Evolutionary conservation across 768 basidiomycete species (phyloP).

Genomic region (Lepiota subincarnata): DNA sequence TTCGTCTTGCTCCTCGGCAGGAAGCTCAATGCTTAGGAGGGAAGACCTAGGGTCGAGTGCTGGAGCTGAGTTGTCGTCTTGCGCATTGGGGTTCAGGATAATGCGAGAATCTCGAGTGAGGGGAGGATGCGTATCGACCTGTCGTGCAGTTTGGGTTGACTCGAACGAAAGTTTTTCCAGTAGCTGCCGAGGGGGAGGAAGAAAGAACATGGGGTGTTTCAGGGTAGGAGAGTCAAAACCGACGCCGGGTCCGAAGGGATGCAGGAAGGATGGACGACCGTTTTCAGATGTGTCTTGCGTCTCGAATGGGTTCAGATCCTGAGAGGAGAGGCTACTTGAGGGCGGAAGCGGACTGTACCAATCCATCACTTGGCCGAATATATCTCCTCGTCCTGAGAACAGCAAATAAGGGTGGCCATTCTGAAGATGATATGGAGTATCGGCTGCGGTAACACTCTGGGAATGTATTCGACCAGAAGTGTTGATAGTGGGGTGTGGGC

Average conservation of each 20-base stretch:
- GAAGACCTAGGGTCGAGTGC: conserved; percentile 19
- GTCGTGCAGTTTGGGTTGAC: conserved; percentile 72
- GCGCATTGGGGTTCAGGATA: conserved; percentile 12
- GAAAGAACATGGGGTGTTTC: conserved; percentile 35
- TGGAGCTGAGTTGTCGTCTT: conserved; percentile 24
- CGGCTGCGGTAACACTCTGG: conserved; percentile 72
- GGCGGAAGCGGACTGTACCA: conserved; percentile 37
- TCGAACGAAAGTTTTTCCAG: conserved; percentile 89
- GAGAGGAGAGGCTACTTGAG: conserved; percentile 4
- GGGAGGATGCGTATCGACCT: conserved; percentile 29
- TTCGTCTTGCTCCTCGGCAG: conserved; percentile 8
- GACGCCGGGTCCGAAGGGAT: conserved; percentile 66
- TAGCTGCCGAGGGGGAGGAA: conserved; percentile 51
- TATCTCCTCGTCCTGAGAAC: conserved; percentile 36
- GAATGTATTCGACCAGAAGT: conserved; percentile 62
- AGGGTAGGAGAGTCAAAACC: conserved; percentile 56
- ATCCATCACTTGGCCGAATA: conserved; percentile 64
- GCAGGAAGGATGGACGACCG: conserved; percentile 27
- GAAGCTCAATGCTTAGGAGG: conserved; percentile 8
- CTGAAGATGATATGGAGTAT: conserved; percentile 44
- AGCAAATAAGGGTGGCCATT: conserved; percentile 21
- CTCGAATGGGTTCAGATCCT: conserved; percentile 13
- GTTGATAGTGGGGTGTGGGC: conserved; percentile 20
- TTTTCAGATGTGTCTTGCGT: conserved; percentile 3
- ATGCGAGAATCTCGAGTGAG: conserved; percentile 16